Evolutionary conservation across 2,329 filamentous ascomycete genomes (phyloP).

Genomic region (Ceratocystis papillata): DNA sequence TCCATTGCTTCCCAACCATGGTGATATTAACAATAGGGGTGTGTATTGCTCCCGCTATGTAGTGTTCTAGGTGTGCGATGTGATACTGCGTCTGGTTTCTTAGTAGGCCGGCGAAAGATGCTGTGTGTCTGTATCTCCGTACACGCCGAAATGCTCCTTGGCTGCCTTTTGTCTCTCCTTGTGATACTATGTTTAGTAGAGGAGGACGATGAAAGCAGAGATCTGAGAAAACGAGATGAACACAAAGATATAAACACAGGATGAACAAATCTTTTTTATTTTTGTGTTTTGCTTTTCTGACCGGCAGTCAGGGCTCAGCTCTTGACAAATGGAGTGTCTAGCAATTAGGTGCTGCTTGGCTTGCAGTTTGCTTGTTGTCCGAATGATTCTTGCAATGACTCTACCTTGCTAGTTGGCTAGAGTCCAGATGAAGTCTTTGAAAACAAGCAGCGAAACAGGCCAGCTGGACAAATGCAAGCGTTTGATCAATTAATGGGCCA

Average conservation of each 20-base stretch:
- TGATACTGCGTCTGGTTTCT: not conserved
- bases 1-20: constrained; percentile 45
- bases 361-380: not conserved
- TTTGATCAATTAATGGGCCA: not conserved
- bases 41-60: not conserved
- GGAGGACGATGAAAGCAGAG: not conserved
- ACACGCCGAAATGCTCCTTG: too few species aligned
- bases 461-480: not conserved
- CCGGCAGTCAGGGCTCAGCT: not conserved
- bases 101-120: too few species aligned
- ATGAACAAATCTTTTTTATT: not conserved
- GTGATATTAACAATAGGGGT: not conserved
- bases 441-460: not conserved
- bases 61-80: not conserved
- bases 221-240: not conserved
- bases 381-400: not conserved
- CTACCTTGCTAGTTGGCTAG: not conserved
- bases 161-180: not conserved
- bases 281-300: not conserved
- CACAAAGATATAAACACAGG: not conserved
- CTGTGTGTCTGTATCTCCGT: too few species aligned
- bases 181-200: not conserved
- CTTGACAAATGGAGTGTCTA: not conserved
- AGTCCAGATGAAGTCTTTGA: not conserved
- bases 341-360: not conserved